Evolutionary conservation across 768 basidiomycete genomes (phyloP), one percentile per base, ranked within the genome.

Genomic region (Trametes sanguinea): DNA sequence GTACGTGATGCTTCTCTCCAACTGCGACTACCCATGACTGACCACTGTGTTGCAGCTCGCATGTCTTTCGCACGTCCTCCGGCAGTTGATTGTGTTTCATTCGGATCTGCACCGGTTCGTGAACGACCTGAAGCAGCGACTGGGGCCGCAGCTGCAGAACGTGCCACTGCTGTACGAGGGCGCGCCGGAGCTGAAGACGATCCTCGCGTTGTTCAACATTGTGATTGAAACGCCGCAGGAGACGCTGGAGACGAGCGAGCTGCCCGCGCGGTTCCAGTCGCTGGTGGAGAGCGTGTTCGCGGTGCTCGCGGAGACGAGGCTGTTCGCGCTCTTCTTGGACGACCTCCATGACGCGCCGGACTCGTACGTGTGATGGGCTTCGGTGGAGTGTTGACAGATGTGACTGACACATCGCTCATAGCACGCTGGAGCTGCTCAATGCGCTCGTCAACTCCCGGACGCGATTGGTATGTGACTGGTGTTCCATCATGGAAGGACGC

Each of bases 271-370:
- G 42, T 91, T 91, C 65, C 87, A 90, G 69, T 82, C 82, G 7
- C 74, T 90, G 37, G 85, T 89, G 3, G 85, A 88, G 71, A 85
- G 81, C 67, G 88, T 90, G 35, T 88, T 90, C 65, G 73, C 80
- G 5, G 84, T 88, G 17, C 81, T 90, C 44, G 83, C 88, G 1
- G 87, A 90, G 69, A 88, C 86, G 6, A 77, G 87, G 39, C 72
- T 89, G 51, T 84, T 91, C 64, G 88, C 88, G 0, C 72, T 91
- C 53, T 89, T 89, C 67, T 76, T 89, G 46, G 88, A 90, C 68
- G 88, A 90, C 71, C 72, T 90, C 14, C 89, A 91, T 62, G 88
- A 88, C 66, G 88, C 89, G 8, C 85, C 89, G 69, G 83, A 85
- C 61, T 87, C 86, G 83, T 89, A 57, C 53, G 72, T 69, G 70